Evolutionary conservation across 2,329 filamentous ascomycete species (phyloP).

Genomic region (Colletotrichum sp.): DNA sequence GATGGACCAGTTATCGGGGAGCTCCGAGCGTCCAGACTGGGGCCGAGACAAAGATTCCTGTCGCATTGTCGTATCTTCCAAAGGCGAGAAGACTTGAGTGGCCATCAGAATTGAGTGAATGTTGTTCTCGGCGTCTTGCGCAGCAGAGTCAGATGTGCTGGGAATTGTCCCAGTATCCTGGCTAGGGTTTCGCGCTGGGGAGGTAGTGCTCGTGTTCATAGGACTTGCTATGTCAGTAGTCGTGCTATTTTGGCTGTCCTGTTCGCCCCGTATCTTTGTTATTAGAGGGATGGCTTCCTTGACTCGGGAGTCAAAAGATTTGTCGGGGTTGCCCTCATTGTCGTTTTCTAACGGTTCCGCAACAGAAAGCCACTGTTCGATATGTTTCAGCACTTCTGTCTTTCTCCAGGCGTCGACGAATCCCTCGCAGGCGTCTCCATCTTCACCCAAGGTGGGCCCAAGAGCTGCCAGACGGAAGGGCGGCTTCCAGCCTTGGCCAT

Average conservation of each 20-base stretch:
- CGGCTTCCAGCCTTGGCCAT: background rate
- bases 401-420: slow-evolving; percentile 3
- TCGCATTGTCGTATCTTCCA: background rate
- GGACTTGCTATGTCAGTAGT: background rate
- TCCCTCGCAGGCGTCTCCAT: background rate
- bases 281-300: background rate
- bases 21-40: background rate
- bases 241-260: background rate
- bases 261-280: background rate
- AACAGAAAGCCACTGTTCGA: background rate
- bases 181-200: background rate
- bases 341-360: background rate
- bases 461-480: background rate
- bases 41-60: background rate
- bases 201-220: background rate
- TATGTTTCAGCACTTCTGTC: background rate
- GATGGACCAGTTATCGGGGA: background rate
- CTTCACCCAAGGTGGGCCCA: background rate
- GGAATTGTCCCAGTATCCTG: background rate
- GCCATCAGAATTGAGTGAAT: background rate
- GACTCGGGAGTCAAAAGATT: background rate
- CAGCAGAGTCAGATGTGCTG: background rate
- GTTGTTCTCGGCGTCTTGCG: background rate
- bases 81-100: background rate
- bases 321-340: background rate